These are phyloP conservation scores for Alternaria sp. DNA, from an alignment of 2,329 filamentous ascomycete species.

Conservation along the genomic window DNA sequence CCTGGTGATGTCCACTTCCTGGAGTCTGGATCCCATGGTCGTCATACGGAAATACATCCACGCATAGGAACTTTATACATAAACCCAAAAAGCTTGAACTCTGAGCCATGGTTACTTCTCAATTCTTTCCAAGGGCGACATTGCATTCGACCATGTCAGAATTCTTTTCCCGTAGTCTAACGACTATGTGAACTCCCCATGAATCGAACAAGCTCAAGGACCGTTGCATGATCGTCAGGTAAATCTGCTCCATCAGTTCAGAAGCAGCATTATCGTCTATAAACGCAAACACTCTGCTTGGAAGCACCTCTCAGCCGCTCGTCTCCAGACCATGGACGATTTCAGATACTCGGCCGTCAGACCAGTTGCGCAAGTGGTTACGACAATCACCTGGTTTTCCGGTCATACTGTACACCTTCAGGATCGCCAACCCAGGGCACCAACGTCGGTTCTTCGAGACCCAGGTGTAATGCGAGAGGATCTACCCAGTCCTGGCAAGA, in stretches of 20 bases:
- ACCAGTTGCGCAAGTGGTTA: too few relatives aligned
- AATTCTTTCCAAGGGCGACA: too few relatives aligned
- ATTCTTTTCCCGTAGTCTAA: neutral
- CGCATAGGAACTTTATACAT: neutral
- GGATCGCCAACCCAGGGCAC: too few relatives aligned
- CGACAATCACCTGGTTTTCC: neutral
- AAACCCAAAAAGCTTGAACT: neutral
- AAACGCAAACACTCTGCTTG: too few relatives aligned
- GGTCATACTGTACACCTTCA: too few relatives aligned
- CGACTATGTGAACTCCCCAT: neutral
- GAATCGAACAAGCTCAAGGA: neutral
- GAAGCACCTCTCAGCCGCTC: too few relatives aligned
- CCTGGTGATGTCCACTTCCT: neutral
- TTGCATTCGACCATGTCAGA: neutral
- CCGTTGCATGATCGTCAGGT: neutral
- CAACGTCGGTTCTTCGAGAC: neutral
- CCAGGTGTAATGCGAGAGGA: neutral
- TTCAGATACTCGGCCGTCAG: too few relatives aligned
- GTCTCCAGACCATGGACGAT: too few relatives aligned
- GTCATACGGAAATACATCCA: neutral
- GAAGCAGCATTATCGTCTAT: neutral
- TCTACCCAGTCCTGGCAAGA: neutral
- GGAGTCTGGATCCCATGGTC: neutral
- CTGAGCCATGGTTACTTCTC: neutral
- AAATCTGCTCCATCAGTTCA: neutral